A percentile compares a stretch with the other conserved stretches of the same genome.
phyloP scores from a whole-genome alignment of 2,329 filamentous ascomycete genomes.

The Fusarium pseudoanthophilum region DNA sequence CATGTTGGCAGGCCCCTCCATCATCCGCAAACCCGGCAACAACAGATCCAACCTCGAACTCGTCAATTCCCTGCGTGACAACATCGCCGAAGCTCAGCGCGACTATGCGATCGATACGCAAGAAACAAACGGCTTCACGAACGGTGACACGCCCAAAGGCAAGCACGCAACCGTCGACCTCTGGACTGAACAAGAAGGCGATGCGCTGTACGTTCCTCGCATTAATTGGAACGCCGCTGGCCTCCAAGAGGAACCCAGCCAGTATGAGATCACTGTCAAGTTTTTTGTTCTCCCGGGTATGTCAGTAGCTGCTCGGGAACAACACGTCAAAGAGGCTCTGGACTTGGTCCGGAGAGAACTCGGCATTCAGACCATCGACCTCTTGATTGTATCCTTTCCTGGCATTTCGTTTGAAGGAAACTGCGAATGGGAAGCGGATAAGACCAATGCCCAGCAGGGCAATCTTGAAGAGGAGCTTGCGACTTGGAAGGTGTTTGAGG shows the following conservation, averaged over 20 bases:
- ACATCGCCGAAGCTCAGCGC: constrained; percentile 79
- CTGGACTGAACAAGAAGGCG: constrained; percentile 76
- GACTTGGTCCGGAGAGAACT: constrained; percentile 83
- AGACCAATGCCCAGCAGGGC: constrained; percentile 69
- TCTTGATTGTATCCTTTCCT: constrained; percentile 93
- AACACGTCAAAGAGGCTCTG: constrained; percentile 82
- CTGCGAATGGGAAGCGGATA: constrained; percentile 81
- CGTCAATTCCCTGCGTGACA: constrained; percentile 85
- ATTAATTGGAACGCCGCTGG: constrained; percentile 77
- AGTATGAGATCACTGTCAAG: constrained; percentile 96
- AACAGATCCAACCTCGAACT: constrained; percentile 94
- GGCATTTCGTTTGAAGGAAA: constrained; percentile 94
- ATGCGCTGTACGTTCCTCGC: constrained; percentile 78
- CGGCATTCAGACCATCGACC: constrained; percentile 78
- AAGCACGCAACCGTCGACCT: constrained; percentile 49
- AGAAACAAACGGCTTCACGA: constrained; percentile 48
- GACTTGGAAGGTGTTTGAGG: constrained; percentile 79
- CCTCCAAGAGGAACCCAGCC: constrained; percentile 80
- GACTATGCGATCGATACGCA: constrained; percentile 58
- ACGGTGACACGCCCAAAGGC: constrained; percentile 43
- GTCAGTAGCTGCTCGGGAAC: constrained; percentile 70
- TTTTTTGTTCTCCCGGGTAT: constrained; percentile 88
- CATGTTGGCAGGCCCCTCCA: constrained; percentile 83
- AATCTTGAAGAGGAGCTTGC: constrained; percentile 74
- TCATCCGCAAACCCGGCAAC: constrained; percentile 78